Conservation (phyloP, 2,329 filamentous ascomycete species). For the Penicillium sp. region DNA sequence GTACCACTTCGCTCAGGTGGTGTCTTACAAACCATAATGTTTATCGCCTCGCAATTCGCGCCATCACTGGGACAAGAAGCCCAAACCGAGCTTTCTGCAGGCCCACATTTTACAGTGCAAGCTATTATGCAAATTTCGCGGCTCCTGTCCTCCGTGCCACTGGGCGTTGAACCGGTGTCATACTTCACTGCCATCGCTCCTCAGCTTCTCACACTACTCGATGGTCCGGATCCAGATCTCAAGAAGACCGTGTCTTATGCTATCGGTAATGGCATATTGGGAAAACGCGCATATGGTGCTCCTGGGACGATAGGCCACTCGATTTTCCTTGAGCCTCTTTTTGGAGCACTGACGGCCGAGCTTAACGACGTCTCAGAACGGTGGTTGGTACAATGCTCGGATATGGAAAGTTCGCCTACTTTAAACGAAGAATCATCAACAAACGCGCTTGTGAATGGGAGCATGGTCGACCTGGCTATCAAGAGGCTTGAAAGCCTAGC, state of each 20-base stretch:
- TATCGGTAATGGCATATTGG: conserved; percentile 44
- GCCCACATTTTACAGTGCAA: conserved; percentile 43
- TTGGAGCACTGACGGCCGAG: conserved; percentile 36
- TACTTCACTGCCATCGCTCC: conserved; percentile 42
- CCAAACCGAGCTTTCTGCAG: conserved; percentile 28
- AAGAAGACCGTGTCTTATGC: conserved; percentile 44
- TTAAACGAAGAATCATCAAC: not conserved
- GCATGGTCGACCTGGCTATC: conserved; percentile 31
- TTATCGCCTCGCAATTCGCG: conserved; percentile 43
- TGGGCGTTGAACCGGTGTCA: conserved; percentile 31
- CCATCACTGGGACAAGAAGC: conserved; percentile 38
- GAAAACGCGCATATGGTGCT: conserved; percentile 40
- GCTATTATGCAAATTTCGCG: conserved; percentile 46
- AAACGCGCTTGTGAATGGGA: conserved; percentile 25
- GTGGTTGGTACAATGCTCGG: conserved; percentile 30
- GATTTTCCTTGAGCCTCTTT: conserved; percentile 43
- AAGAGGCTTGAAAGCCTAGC: conserved; percentile 37
- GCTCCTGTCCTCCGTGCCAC: conserved; percentile 43
- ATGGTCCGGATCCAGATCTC: conserved; percentile 40
- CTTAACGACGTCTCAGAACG: conserved; percentile 22
- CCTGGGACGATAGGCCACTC: conserved; percentile 41
- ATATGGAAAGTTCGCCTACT: conserved; percentile 12
- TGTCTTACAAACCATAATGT: conserved; percentile 43
- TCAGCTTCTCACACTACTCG: conserved; percentile 41
- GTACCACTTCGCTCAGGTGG: conserved; percentile 42